Conservation (phyloP, 129 eudicot genomes). For the Flaveria linearis region DNA sequence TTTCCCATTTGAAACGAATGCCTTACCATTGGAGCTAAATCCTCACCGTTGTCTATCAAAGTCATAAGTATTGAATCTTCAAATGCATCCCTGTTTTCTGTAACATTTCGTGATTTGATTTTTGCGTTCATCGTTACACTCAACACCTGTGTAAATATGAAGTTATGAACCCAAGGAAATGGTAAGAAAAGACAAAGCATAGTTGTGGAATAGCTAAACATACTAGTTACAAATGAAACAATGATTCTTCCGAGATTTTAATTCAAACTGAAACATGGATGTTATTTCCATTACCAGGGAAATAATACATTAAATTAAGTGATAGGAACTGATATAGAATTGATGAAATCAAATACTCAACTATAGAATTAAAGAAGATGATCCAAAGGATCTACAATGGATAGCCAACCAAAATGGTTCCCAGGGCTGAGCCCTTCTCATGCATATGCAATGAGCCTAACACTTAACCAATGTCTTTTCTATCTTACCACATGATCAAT, state of each 20-base stretch:
- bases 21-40: slow-evolving; percentile 81
- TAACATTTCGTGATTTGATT: slow-evolving; percentile 52
- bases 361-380: too few species aligned
- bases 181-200: slow-evolving; percentile 2
- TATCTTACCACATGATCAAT: too few species aligned
- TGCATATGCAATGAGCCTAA: too few species aligned
- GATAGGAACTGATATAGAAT: too few species aligned
- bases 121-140: slow-evolving; percentile 54
- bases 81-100: slow-evolving; percentile 75
- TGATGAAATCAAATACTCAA: too few species aligned
- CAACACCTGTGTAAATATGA: slow-evolving; percentile 23
- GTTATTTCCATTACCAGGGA: neutral
- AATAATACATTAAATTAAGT: neutral
- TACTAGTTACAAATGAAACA: neutral
- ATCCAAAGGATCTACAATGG: too few species aligned
- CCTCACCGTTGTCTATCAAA: slow-evolving; percentile 78
- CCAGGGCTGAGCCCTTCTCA: too few species aligned
- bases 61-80: slow-evolving; percentile 89
- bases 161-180: slow-evolving; percentile 3
- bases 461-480: too few species aligned
- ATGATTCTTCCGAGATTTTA: neutral
- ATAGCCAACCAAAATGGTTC: too few species aligned
- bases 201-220: neutral
- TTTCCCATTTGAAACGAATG: slow-evolving; percentile 71
- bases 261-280: slow-evolving; percentile 4